phyloP scores from a whole-genome alignment of 2,329 filamentous ascomycete species.

The Fusarium zealandicum region DNA sequence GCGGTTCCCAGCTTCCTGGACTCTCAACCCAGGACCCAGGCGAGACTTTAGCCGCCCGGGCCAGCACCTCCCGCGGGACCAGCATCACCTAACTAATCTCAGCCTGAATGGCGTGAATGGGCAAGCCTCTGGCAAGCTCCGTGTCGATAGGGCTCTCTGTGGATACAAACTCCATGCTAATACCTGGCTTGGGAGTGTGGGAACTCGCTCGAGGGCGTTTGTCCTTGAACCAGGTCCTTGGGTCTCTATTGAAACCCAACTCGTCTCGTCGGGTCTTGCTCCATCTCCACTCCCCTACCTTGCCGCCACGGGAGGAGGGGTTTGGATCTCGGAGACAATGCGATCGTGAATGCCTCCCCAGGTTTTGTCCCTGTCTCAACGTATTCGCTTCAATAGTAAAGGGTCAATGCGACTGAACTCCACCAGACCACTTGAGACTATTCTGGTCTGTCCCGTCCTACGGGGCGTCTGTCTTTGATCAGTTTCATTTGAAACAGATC shows the following conservation, averaged over 20 bases:
- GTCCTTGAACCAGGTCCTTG: conserved; percentile 16
- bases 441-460: too few relatives aligned
- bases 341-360: conserved; percentile 16
- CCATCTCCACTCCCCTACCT: conserved; percentile 6
- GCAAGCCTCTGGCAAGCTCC: background rate
- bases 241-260: conserved; percentile 18
- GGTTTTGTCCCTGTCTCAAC: background rate
- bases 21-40: too few relatives aligned
- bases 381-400: too few relatives aligned
- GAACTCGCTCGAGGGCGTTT: conserved; percentile 3
- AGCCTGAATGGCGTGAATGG: background rate
- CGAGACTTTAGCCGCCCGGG: too few relatives aligned
- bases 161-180: conserved; percentile 2
- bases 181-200: conserved; percentile 17
- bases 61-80: background rate
- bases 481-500: background rate
- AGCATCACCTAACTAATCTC: background rate
- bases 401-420: too few relatives aligned
- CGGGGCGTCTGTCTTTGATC: conserved; percentile 33
- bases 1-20: too few relatives aligned
- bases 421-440: too few relatives aligned
- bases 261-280: background rate
- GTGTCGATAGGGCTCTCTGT: background rate
- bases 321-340: background rate
- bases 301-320: background rate